phyloP scores from a whole-genome alignment of 202 grass and related monocot genomes.

The Carex sylvatica region DNA sequence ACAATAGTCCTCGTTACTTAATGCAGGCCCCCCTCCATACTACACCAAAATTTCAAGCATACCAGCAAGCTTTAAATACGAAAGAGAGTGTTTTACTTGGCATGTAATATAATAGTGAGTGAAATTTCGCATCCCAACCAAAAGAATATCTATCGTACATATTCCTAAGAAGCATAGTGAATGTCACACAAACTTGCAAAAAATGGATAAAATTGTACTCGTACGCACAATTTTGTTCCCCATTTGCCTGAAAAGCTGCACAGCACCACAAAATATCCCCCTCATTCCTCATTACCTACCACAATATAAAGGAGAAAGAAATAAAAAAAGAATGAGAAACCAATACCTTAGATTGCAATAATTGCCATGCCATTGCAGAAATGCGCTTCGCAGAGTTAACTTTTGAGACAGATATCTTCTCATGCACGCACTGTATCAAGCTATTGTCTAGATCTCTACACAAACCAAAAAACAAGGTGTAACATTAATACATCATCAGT shows the following conservation, averaged over 20 bases:
- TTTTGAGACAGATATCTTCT: constrained; percentile 80
- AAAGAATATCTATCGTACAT: neutral
- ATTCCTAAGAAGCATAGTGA: neutral
- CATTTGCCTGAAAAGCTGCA: neutral
- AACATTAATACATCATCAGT: constrained; percentile 25
- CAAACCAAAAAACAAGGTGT: constrained; percentile 25
- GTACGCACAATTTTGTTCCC: neutral
- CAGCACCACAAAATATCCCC: neutral
- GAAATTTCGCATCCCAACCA: neutral
- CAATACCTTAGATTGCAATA: constrained; percentile 66
- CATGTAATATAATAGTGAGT: neutral
- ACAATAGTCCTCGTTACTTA: constrained; percentile 63
- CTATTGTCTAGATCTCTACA: constrained; percentile 82
- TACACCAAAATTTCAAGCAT: constrained; percentile 31
- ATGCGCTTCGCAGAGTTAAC: constrained; percentile 78
- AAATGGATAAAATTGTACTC: neutral
- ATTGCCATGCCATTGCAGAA: constrained; percentile 75
- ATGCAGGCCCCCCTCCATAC: constrained; percentile 83
- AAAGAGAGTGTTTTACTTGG: constrained; percentile 27
- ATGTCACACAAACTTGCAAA: neutral
- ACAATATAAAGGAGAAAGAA: neutral
- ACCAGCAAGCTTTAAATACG: constrained; percentile 25
- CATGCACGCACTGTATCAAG: constrained; percentile 74
- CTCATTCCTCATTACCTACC: neutral
- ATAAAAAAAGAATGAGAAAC: constrained; percentile 32